Percentiles rank a stretch among this genome's conserved stretches.
These are phyloP conservation scores for Kodamaea lidongshanica DNA, from an alignment of 805 yeast genomes.

Conservation along the genomic window DNA sequence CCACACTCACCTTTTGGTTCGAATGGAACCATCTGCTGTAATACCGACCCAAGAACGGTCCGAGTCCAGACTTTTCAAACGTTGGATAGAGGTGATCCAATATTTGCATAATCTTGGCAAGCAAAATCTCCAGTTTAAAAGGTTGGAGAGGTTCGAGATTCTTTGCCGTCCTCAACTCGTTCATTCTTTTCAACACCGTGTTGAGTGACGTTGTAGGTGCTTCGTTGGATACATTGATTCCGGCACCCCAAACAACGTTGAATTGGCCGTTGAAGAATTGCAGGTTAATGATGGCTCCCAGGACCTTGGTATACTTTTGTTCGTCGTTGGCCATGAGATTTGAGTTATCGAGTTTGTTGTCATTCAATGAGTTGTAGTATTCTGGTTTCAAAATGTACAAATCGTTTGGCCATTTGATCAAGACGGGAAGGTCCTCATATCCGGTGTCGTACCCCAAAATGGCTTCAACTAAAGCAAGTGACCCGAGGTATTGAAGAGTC, in stretches of 20 bases:
- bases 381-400: constrained; percentile 69
- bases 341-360: constrained; percentile 17
- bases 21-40: constrained; percentile 82
- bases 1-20: constrained; percentile 55
- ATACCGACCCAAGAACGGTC: constrained; percentile 59
- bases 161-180: constrained; percentile 38
- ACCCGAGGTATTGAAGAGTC: constrained; percentile 76
- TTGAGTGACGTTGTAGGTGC: constrained; percentile 91
- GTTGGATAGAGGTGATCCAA: constrained; percentile 55
- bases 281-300: constrained; percentile 81
- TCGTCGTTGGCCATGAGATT: constrained; percentile 39
- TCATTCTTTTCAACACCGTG: constrained; percentile 55
- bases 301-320: constrained; percentile 67
- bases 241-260: constrained; percentile 74
- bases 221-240: constrained; percentile 74
- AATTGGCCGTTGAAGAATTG: constrained; percentile 55
- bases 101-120: constrained; percentile 63
- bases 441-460: constrained; percentile 54
- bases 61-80: constrained; percentile 63
- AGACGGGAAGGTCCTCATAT: constrained; percentile 68
- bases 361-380: constrained; percentile 27
- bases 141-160: constrained; percentile 43
- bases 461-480: constrained; percentile 77
- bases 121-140: constrained; percentile 42
- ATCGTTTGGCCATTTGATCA: constrained; percentile 95